Conservation (phyloP, 805 yeast genomes). For the Saturnispora kantuleensis region DNA sequence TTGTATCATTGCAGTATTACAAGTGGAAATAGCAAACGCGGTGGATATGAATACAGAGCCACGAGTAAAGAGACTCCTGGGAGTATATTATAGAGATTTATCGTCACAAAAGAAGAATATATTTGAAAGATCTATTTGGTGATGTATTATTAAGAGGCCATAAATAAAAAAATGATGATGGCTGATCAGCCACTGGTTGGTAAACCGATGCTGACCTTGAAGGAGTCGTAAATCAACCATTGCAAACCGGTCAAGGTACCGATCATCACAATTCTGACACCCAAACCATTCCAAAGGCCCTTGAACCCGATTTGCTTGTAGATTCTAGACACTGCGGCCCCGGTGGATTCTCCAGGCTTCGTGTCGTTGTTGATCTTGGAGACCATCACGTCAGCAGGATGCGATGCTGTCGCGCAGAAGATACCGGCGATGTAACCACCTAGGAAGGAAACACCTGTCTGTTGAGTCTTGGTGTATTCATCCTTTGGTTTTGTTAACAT, state of each 20-base stretch:
- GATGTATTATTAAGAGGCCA: neutral
- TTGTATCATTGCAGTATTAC: constrained; percentile 22
- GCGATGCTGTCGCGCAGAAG: constrained; percentile 90
- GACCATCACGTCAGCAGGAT: constrained; percentile 99
- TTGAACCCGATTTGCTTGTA: constrained; percentile 75
- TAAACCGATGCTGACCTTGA: constrained; percentile 87
- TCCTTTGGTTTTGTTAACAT: constrained; percentile 59
- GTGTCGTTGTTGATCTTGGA: constrained; percentile 78
- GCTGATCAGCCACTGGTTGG: constrained; percentile 71
- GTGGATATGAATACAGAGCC: neutral
- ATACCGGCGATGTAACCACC: constrained; percentile 98
- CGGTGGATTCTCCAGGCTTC: constrained; percentile 52
- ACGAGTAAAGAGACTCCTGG: too few relatives aligned
- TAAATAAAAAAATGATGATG: too few relatives aligned
- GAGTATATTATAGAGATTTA: too few relatives aligned
- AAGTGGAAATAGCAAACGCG: constrained; percentile 18
- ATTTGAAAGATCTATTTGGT: too few relatives aligned
- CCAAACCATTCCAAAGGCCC: constrained; percentile 93
- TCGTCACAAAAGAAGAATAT: too few relatives aligned
- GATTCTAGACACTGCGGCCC: constrained; percentile 61
- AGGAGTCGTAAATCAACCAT: constrained; percentile 94
- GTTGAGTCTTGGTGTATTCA: constrained; percentile 63
- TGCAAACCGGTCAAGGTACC: constrained; percentile 97
- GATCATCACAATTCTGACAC: constrained; percentile 91
- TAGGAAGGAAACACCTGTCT: constrained; percentile 88